Evolutionary conservation across 805 yeast species (phyloP), one percentile per base, ranked within the genome.

Genomic region (Yamadazyma nakazawae): DNA sequence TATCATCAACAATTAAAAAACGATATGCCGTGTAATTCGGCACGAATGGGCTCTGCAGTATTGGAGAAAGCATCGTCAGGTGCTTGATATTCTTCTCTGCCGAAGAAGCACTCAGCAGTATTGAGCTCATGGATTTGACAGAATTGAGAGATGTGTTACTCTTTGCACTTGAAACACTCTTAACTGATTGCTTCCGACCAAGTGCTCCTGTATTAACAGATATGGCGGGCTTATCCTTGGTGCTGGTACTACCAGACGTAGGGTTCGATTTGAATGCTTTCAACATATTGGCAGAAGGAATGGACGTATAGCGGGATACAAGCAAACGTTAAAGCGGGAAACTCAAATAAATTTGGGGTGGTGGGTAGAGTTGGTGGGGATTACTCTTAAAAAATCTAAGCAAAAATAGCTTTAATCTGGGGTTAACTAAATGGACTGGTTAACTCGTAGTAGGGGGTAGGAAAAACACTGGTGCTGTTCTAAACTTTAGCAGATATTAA

Each of bases 1-100:
- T 72, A 54, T 72, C 78, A 54, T 72, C 78, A 14, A 72, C 75
- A 13, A 70, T 51, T 24, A 63, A 47, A 48, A 63, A 62, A 34
- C 48, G 49, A 40, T 50, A 57, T 16, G 47, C 49, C 10, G 42
- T 44, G 35, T 49, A 49, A 28, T 54, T 56, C 11, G 60, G 60
- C n/a, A 55, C 47, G 17, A 52, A 41, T 8, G 52, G 49, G 45
- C 54, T 50, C 19, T 52, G 49, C 10, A 34, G 46, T 14, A 52
- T 47, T 8, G 56, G 56, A 39, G 53, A 50, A 18, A 47, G 40
- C 19, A 36, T 46, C 11, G 46, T 47, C 14, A 48, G 31, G 3
- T 46, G 21, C 21, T 42, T 47, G 44, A 50, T 44, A 10, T 46
- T 52, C 35, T 40, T 34, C n/a, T 52, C 53, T 10, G 48, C 42